phyloP scores from a whole-genome alignment of 2,329 filamentous ascomycete genomes.

The Colletotrichum simmondsii region DNA sequence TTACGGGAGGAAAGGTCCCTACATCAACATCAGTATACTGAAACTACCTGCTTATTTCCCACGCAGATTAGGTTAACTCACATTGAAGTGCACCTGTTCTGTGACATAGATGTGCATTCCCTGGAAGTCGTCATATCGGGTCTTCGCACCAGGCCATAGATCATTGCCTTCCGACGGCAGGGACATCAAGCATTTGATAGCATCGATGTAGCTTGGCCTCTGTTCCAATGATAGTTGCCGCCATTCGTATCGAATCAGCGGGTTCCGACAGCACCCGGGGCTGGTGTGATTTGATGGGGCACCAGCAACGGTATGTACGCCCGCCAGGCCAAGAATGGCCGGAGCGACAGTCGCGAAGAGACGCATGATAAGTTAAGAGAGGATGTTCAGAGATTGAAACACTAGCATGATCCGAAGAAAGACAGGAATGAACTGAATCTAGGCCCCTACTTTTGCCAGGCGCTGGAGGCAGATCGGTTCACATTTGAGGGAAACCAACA shows the following conservation, averaged over 20 bases:
- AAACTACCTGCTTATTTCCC: not conserved
- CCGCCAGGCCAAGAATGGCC: not conserved
- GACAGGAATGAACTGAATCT: not conserved
- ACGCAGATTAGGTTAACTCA: conserved; percentile 1
- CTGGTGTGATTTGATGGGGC: not conserved
- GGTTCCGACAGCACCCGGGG: not conserved
- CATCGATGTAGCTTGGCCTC: conserved; percentile 18
- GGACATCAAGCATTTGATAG: conserved; percentile 26
- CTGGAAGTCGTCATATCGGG: conserved; percentile 40
- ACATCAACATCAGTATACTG: not conserved
- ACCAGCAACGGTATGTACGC: not conserved
- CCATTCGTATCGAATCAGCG: not conserved
- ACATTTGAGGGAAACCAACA: not conserved
- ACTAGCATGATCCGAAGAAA: not conserved
- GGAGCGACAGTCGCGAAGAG: not conserved
- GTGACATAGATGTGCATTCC: conserved; percentile 40
- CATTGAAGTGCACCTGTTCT: conserved; percentile 36
- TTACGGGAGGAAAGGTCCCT: not conserved
- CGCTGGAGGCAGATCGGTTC: not conserved
- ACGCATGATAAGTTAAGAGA: not conserved
- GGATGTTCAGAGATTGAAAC: not conserved
- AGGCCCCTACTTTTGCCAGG: not conserved
- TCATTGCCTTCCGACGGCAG: conserved; percentile 7
- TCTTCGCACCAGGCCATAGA: conserved; percentile 33
- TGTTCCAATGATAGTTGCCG: conserved; percentile 16